Percentiles rank a stretch among this genome's conserved stretches.
These are phyloP conservation scores for Euphorbia celastroides DNA, from an alignment of 441 rosid species.

Conservation along the genomic window DNA sequence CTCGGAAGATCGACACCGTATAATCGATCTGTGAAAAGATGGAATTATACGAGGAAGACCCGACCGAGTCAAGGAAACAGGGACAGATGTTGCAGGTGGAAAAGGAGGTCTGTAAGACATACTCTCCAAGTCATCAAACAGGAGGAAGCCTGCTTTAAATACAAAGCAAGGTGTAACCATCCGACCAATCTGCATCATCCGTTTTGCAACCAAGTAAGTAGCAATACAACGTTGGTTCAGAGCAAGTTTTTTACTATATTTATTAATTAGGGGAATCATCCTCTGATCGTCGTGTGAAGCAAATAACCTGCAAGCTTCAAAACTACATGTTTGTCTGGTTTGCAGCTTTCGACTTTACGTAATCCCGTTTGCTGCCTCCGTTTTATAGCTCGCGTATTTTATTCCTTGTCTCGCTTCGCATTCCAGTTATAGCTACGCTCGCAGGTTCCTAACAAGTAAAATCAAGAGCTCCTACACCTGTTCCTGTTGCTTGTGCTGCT, in stretches of 20 bases:
- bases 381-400: background rate
- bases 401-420: background rate
- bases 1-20: background rate
- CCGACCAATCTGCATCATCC: background rate
- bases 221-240: background rate
- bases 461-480: background rate
- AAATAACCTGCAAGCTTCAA: background rate
- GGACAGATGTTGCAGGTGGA: background rate
- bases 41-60: background rate
- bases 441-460: background rate
- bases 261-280: background rate
- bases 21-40: background rate
- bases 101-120: background rate
- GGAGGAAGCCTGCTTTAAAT: background rate
- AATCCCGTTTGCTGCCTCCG: background rate
- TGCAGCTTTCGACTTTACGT: background rate
- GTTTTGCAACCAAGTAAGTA: background rate
- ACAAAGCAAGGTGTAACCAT: background rate
- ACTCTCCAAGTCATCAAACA: background rate
- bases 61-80: background rate
- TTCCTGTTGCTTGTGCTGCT: background rate
- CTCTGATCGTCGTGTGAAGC: background rate
- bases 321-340: background rate
- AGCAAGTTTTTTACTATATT: background rate
- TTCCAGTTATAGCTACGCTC: background rate